Conservation (phyloP, 148 eudicot species). For the Pouteria glomerata region DNA sequence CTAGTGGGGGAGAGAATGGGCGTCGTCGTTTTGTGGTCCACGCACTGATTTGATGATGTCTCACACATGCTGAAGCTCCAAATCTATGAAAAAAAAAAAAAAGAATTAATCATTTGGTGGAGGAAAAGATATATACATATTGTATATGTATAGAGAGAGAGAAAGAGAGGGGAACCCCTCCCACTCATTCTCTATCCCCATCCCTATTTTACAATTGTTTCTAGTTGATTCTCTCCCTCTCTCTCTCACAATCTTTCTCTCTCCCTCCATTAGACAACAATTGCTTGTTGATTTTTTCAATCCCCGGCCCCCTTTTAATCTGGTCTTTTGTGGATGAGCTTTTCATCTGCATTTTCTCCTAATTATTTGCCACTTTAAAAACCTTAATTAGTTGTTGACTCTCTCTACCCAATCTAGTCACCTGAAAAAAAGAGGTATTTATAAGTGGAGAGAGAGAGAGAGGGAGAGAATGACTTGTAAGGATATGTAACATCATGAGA, state of each 20-base stretch:
- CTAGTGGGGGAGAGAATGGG: not conserved
- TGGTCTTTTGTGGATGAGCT: not conserved
- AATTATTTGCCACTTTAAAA: conserved; percentile 10
- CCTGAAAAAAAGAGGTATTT: not conserved
- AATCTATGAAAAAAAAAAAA: too few relatives aligned
- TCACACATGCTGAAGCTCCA: too few relatives aligned
- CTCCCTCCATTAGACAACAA: too few relatives aligned
- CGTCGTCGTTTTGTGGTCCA: not conserved
- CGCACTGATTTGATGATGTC: not conserved
- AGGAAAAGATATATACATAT: too few relatives aligned
- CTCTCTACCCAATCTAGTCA: not conserved
- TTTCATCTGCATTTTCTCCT: not conserved
- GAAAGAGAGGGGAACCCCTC: not conserved
- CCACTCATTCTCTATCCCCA: not conserved
- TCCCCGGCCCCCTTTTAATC: too few relatives aligned
- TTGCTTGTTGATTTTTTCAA: too few relatives aligned
- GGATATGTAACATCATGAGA: not conserved
- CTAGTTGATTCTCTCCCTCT: not conserved
- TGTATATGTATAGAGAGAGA: too few relatives aligned
- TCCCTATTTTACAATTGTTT: not conserved
- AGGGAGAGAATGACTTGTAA: not conserved
- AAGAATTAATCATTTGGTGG: not conserved
- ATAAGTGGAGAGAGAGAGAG: not conserved
- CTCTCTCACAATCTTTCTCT: not conserved
- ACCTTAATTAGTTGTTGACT: conserved; percentile 14